Evolutionary conservation across 208 protist genomes (phyloP), one percentile per base, ranked within the genome.

Genomic region (Acanthamoeba castellanii): DNA sequence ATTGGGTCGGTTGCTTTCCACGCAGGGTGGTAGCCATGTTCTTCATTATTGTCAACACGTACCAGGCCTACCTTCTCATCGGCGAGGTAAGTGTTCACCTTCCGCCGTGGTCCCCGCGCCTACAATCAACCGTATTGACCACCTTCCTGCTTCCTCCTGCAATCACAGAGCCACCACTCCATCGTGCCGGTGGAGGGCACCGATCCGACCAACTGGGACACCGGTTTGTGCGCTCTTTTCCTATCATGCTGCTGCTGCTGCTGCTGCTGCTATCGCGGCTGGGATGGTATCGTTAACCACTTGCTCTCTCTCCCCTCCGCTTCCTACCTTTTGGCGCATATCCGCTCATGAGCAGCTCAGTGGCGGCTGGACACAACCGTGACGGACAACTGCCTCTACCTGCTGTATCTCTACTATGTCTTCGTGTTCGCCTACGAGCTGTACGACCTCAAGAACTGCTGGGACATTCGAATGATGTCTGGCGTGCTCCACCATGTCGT

Each of bases 361-460:
- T 88, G 81, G 81, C 42, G 52, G 32, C 30, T 88, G 47, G 42
- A 52, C 9, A 88, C 42, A 13, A 61, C 42, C 11, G 47, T 88
- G 25, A 64, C 81, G 45, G 81, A 88, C 47, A 88, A 59, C 47
- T 32, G 25, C 45, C 30, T 88, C 18, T 88, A 64, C 9, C 22
- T 88, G 47, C 42, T 88, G 32, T 88, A 45, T 37, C 32, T 64
- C 22, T 88, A 88, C 81, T 88, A 64, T 27, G 81, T 61, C 20
- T 88, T 50, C 45, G 20, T 88, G 42, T 61, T 64, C 22, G 32
- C 13, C 47, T 88, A 88, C 37, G 81, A 88, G 81, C 42, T 88
- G 25, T 88, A 88, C 81, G 81, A 88, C 32, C 81, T 88, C 42
- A 88, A 88, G 81, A 88, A 88, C 81, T 88, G 81, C 47, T 61